A percentile compares a stretch with the other conserved stretches of the same genome.
Evolutionary conservation across 2,329 filamentous ascomycete species (phyloP).

Genomic region (Venturia aucupariae): DNA sequence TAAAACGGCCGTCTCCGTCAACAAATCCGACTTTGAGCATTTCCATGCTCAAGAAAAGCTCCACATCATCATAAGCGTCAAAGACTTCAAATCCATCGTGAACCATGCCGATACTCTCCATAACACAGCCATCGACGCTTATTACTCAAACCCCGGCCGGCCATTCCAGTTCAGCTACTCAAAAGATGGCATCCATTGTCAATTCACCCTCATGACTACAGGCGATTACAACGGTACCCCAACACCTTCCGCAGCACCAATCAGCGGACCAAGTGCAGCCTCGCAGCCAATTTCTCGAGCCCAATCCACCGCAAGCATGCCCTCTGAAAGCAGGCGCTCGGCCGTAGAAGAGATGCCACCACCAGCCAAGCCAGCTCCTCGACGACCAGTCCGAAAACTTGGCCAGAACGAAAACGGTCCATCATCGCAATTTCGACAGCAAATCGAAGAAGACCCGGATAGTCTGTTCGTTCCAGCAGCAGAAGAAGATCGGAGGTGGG

Average conservation of each 20-base stretch:
- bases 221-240: constrained; percentile 46
- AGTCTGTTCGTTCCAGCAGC: constrained; percentile 60
- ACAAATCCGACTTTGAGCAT: constrained; percentile 66
- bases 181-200: constrained; percentile 58
- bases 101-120: constrained; percentile 63
- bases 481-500: constrained; percentile 63
- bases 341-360: constrained; percentile 34
- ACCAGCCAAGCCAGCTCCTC: constrained; percentile 27
- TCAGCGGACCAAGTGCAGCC: constrained; percentile 32
- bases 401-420: constrained; percentile 23
- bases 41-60: constrained; percentile 66
- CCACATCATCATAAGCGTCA: constrained; percentile 73
- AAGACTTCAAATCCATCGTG: constrained; percentile 72
- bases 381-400: constrained; percentile 21
- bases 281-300: background rate
- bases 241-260: constrained; percentile 32
- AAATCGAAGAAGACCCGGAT: constrained; percentile 48
- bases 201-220: constrained; percentile 76
- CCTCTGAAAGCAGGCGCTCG: constrained; percentile 18
- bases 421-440: constrained; percentile 17
- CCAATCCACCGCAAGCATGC: constrained; percentile 18
- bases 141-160: constrained; percentile 60
- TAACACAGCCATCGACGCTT: constrained; percentile 51
- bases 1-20: constrained; percentile 69
- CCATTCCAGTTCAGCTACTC: constrained; percentile 67